These are phyloP conservation scores for Mytilinidion resinicola DNA, from an alignment of 495 filamentous ascomycete genomes.

Conservation along the genomic window DNA sequence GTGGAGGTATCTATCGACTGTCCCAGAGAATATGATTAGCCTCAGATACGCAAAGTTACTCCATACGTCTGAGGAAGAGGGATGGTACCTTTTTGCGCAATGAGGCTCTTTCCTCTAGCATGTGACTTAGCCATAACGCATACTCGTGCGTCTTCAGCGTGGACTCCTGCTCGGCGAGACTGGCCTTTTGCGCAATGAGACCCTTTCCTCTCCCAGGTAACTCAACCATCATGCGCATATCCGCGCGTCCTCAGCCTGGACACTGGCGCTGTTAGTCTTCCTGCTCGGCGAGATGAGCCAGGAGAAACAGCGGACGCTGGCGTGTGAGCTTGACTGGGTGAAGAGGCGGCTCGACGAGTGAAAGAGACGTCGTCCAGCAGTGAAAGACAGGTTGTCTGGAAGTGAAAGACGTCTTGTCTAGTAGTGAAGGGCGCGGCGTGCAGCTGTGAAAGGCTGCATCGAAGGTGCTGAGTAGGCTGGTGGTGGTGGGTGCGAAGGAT, in stretches of 20 bases:
- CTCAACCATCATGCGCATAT: constrained; percentile 97
- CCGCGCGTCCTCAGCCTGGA: constrained; percentile 83
- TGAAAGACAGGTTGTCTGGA: too few species aligned
- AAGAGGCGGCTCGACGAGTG: too few species aligned
- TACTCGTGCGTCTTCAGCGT: constrained; percentile 90
- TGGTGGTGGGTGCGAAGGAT: too few species aligned
- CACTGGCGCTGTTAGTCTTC: constrained; percentile 46
- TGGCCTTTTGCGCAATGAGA: constrained; percentile 93
- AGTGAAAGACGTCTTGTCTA: too few species aligned
- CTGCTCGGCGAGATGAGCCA: constrained; percentile 25
- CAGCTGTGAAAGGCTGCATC: too few species aligned
- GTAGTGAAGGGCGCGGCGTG: too few species aligned
- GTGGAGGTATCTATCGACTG: constrained; percentile 87
- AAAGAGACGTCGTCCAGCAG: too few species aligned
- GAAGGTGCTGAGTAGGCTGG: too few species aligned
- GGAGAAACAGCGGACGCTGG: too few species aligned
- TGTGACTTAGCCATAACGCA: constrained; percentile 96
- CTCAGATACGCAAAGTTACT: too few species aligned
- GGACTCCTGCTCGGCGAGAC: constrained; percentile 37
- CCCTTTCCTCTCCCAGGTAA: constrained; percentile 92
- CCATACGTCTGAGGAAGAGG: not conserved
- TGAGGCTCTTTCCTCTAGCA: constrained; percentile 91
- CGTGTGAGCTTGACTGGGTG: too few species aligned
- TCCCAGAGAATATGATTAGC: not conserved
- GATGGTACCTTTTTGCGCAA: constrained; percentile 82